A percentile compares a stretch with the other conserved stretches of the same genome.
phyloP scores from a whole-genome alignment of 2,329 filamentous ascomycete genomes.

The Hymenoscyphus repandus region DNA sequence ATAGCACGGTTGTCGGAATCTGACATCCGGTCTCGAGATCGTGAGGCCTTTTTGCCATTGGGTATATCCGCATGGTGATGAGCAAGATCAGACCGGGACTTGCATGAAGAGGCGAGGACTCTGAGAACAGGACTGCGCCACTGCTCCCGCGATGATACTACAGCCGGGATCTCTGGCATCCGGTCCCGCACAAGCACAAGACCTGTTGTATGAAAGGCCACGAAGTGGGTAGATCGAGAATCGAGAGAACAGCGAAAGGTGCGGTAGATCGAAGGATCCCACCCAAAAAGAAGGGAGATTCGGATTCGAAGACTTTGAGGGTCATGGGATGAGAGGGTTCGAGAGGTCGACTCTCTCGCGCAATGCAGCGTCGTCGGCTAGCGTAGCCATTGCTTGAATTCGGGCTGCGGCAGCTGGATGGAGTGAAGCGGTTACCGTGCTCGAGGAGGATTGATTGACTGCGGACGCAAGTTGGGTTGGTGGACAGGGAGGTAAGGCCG shows the following conservation, averaged over 20 bases:
- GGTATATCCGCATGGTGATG: background rate
- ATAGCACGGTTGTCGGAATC: slow-evolving; percentile 4
- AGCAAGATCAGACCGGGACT: slow-evolving; percentile 1
- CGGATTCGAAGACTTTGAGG: slow-evolving; percentile 5
- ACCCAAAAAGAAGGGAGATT: slow-evolving; percentile 3
- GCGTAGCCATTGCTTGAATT: background rate
- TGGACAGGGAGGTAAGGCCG: background rate
- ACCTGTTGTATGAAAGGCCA: slow-evolving; percentile 2
- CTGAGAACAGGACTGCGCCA: background rate
- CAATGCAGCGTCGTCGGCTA: background rate
- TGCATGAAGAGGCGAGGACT: background rate
- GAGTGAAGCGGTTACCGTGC: slow-evolving; percentile 4
- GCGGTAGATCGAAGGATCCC: slow-evolving; percentile 2
- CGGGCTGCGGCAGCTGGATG: slow-evolving; percentile 6
- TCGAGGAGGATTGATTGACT: slow-evolving; percentile 4
- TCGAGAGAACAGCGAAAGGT: slow-evolving; percentile 1
- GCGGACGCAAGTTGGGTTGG: slow-evolving; percentile 1
- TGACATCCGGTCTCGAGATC: slow-evolving; percentile 8
- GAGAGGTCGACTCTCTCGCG: background rate
- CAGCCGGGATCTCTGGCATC: slow-evolving; percentile 1
- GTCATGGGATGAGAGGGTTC: slow-evolving; percentile 2
- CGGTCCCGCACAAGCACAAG: background rate
- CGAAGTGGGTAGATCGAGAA: slow-evolving; percentile 1
- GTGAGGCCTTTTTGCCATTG: slow-evolving; percentile 7
- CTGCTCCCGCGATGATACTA: slow-evolving; percentile 3